A percentile compares a stretch with the other conserved stretches of the same genome.
These are phyloP conservation scores for Pezicula radicicola DNA, from an alignment of 2,329 filamentous ascomycete species.

Conservation along the genomic window DNA sequence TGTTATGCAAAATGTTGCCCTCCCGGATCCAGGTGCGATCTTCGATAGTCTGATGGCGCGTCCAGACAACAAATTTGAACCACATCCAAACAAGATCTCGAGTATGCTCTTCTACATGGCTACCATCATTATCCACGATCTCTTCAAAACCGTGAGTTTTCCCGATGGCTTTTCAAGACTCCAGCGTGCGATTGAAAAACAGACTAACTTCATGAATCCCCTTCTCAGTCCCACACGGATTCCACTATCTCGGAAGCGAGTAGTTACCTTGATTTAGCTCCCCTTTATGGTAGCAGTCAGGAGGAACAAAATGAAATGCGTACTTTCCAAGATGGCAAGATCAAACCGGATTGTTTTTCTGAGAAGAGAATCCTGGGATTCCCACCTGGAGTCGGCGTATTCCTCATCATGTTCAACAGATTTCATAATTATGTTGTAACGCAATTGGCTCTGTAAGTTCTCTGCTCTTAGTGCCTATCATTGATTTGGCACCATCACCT, in stretches of 20 bases:
- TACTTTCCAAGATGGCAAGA: conserved; percentile 66
- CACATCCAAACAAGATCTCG: conserved; percentile 70
- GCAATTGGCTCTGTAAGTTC: conserved; percentile 58
- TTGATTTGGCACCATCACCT: background rate
- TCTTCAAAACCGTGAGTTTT: conserved; percentile 54
- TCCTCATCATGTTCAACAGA: conserved; percentile 74
- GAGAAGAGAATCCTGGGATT: conserved; percentile 69
- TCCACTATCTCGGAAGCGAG: conserved; percentile 64
- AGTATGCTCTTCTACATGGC: conserved; percentile 74
- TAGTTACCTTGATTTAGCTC: conserved; percentile 71
- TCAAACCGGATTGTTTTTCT: conserved; percentile 72
- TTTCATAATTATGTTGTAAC: conserved; percentile 79
- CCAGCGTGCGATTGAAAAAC: conserved; percentile 1
- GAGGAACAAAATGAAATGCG: conserved; percentile 46
- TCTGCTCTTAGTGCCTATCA: background rate
- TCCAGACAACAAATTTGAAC: conserved; percentile 45
- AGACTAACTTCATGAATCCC: background rate
- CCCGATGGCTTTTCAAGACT: background rate
- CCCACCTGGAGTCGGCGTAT: conserved; percentile 67
- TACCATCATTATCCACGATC: conserved; percentile 63
- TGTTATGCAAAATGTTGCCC: conserved; percentile 56
- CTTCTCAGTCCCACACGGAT: conserved; percentile 49
- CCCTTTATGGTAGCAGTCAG: conserved; percentile 65
- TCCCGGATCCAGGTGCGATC: conserved; percentile 61
- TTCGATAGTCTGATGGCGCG: conserved; percentile 60